Percentiles rank a stretch among this genome's conserved stretches.
Conservation (phyloP, 2,329 filamentous ascomycete genomes). For the Verticillium dahliae region DNA sequence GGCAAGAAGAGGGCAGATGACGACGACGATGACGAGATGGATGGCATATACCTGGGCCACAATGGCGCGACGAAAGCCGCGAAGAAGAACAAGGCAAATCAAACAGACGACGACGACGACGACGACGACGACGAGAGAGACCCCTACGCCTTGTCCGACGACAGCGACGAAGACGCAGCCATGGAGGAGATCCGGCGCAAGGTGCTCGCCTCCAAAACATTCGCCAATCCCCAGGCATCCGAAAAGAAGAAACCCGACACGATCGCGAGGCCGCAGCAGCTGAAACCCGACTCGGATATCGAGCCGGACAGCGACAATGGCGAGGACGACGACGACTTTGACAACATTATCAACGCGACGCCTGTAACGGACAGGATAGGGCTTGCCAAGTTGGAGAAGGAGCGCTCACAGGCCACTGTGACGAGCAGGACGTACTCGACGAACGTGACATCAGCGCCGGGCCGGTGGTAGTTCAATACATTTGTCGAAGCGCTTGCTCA, state of each 20-base stretch:
- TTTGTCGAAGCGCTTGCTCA: background rate
- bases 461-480: slow-evolving; percentile 29
- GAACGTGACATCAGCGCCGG: slow-evolving; percentile 40
- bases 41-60: slow-evolving; percentile 51
- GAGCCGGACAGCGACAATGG: slow-evolving; percentile 67
- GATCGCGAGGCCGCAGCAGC: slow-evolving; percentile 51
- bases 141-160: slow-evolving; percentile 71
- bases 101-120: slow-evolving; percentile 23
- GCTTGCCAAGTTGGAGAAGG: slow-evolving; percentile 48
- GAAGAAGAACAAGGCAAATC: slow-evolving; percentile 34
- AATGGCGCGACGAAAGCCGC: slow-evolving; percentile 14
- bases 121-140: slow-evolving; percentile 50
- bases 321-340: slow-evolving; percentile 70
- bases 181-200: slow-evolving; percentile 90
- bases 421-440: slow-evolving; percentile 47
- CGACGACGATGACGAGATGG: slow-evolving; percentile 37
- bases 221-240: slow-evolving; percentile 52
- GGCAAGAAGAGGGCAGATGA: slow-evolving; percentile 24
- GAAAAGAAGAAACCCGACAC: slow-evolving; percentile 53
- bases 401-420: slow-evolving; percentile 39
- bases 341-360: slow-evolving; percentile 87
- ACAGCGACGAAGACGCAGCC: slow-evolving; percentile 71
- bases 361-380: slow-evolving; percentile 84
- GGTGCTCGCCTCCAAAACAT: slow-evolving; percentile 87
- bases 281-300: slow-evolving; percentile 56